These are phyloP conservation scores for Lactifluus piperatus DNA, from an alignment of 768 basidiomycete genomes.

Conservation along the genomic window DNA sequence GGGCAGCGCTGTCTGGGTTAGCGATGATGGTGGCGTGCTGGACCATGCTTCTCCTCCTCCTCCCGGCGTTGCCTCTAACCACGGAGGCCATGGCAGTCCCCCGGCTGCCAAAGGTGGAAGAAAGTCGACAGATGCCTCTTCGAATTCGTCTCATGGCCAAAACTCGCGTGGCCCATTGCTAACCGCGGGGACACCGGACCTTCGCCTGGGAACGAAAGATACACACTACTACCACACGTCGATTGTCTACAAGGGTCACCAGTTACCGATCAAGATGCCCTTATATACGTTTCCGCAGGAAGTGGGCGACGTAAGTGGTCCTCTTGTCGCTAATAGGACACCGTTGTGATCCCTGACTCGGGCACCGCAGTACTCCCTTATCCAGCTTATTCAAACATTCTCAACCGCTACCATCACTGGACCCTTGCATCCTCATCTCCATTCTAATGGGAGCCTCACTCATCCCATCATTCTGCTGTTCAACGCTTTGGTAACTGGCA, in stretches of 20 bases:
- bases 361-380: slow-evolving; percentile 72
- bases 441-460: slow-evolving; percentile 83
- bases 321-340: not conserved
- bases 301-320: slow-evolving; percentile 80
- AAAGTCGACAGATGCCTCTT: slow-evolving; percentile 66
- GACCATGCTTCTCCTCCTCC: slow-evolving; percentile 30
- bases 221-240: slow-evolving; percentile 90
- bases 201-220: slow-evolving; percentile 54
- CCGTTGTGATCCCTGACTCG: not conserved
- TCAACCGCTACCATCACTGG: slow-evolving; percentile 56
- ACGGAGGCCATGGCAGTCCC: slow-evolving; percentile 38
- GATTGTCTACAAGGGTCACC: slow-evolving; percentile 75
- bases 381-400: slow-evolving; percentile 83
- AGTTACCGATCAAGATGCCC: slow-evolving; percentile 86
- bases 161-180: slow-evolving; percentile 22
- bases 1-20: slow-evolving; percentile 79
- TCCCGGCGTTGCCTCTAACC: slow-evolving; percentile 23
- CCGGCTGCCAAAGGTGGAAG: slow-evolving; percentile 44
- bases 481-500: slow-evolving; percentile 91
- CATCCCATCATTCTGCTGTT: slow-evolving; percentile 93
- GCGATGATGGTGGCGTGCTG: slow-evolving; percentile 51
- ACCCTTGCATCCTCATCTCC: slow-evolving; percentile 84
- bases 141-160: slow-evolving; percentile 51
- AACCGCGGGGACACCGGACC: slow-evolving; percentile 36
- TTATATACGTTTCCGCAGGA: slow-evolving; percentile 86